A percentile compares a stretch with the other conserved stretches of the same genome.
Conservation (phyloP, 1,284 basidiomycete species). For the Ganoderma sinense region DNA sequence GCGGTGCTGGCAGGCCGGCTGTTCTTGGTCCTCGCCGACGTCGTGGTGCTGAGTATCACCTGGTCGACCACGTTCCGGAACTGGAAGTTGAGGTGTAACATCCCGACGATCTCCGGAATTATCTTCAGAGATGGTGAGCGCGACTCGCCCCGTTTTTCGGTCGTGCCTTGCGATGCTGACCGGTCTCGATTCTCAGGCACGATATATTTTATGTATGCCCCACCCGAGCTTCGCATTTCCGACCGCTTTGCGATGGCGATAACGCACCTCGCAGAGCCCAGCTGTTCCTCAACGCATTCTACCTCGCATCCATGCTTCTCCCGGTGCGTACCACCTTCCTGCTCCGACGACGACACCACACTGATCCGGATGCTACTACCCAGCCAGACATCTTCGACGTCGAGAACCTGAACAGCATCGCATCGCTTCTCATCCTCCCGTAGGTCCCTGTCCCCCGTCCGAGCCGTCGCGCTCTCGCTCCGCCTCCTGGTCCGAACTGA, state of each 20-base stretch:
- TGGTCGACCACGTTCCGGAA: not conserved
- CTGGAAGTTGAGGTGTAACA: not conserved
- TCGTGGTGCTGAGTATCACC: slow-evolving; percentile 2
- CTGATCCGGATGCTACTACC: not conserved
- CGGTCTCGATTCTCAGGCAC: not conserved
- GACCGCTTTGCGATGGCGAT: not conserved
- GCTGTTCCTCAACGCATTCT: not conserved
- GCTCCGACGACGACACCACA: not conserved
- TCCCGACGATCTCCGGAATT: not conserved
- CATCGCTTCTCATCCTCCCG: not conserved
- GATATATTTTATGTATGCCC: not conserved
- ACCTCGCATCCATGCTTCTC: not conserved
- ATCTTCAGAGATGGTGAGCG: not conserved
- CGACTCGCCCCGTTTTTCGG: not conserved
- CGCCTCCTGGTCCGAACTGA: too few relatives aligned
- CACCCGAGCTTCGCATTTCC: not conserved
- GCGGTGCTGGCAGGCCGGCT: not conserved
- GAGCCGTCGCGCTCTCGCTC: too few relatives aligned
- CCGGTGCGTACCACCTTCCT: not conserved
- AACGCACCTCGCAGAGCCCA: not conserved
- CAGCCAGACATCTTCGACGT: not conserved
- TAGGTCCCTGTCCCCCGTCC: not conserved
- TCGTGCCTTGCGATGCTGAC: not conserved
- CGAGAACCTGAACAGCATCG: slow-evolving; percentile 1
- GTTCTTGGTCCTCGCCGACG: not conserved